Base-by-base conservation (phyloP, 306 rosid species). In the Casuarina cunninghamiana region DNA sequence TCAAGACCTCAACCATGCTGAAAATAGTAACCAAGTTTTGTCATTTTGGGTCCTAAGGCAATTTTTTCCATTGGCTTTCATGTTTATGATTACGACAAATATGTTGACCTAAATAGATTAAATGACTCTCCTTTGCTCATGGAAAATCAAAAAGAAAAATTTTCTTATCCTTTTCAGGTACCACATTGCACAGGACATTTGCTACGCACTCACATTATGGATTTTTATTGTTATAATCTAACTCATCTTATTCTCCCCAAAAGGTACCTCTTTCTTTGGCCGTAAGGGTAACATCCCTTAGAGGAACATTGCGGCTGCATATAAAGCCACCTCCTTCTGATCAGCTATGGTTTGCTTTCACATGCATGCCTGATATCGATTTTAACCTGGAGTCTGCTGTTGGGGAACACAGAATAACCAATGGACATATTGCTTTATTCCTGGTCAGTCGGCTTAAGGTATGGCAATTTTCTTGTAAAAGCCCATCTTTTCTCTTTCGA, bases 291-390 rank as follows among this genome's bases (percentile, higher is more conserved):
- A 71, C 91, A 79, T 91, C 97, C 63, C 93, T 92, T 67, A 86
- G 87, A 85, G 97, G 98, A 80, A 92, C 97, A 63, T 53, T 95
- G 78, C 95, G 93, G 67, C 77, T 95, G 76, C 96, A 89, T 70
- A 86, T 95, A 87, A 95, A 93, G 86, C 97, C 97, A 11, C 99
- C 99, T 80, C 99, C 99, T 55, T 88, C 97, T 19, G 97, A 95
- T 86, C 93, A 87, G 53, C 63, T 95, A 78, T 95, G 99, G 97
- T 88, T 84, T 81, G 82, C 90, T 81, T 95, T 95, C 87, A 95
- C 97, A 63, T 93, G 85, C 76, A 93, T 95, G 99, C 99, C 99
- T 7, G 88, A 91, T 69, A 80, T 95, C 54, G 93, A 89, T 70
- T 87, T 95, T 77, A 85, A 75, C 83, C 69, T 93, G 91, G 99